These are phyloP conservation scores for Lipomyces yamadae DNA, from an alignment of 805 yeast genomes.

Conservation along the genomic window DNA sequence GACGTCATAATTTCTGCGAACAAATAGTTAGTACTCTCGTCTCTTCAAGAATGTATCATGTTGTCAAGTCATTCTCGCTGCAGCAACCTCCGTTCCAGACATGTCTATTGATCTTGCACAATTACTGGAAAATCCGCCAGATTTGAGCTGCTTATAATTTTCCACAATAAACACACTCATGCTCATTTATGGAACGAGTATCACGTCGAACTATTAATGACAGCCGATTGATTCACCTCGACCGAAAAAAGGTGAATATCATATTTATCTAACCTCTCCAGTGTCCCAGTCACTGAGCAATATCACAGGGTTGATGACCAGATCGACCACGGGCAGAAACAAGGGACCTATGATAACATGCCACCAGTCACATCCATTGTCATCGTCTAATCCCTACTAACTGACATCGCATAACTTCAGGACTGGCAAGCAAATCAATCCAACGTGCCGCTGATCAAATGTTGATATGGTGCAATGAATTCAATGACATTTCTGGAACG, in stretches of 20 bases:
- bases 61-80: not conserved
- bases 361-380: not conserved
- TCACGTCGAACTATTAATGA: not conserved
- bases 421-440: not conserved
- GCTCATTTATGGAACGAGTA: not conserved
- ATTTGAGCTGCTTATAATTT: not conserved
- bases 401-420: not conserved
- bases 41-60: not conserved
- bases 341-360: not conserved
- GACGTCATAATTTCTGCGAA: constrained; percentile 22
- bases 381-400: not conserved
- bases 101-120: not conserved
- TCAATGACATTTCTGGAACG: not conserved
- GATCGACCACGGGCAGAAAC: not conserved
- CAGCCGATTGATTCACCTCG: not conserved
- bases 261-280: not conserved
- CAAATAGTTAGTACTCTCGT: constrained; percentile 1
- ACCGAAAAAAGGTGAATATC: not conserved
- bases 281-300: not conserved
- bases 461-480: not conserved
- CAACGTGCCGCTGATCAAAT: not conserved
- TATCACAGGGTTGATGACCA: not conserved
- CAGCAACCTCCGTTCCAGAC: not conserved
- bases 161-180: not conserved
- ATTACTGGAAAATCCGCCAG: not conserved